Conservation (phyloP, 192 early-diverging fungal species). For the Rhizoclosmatium globosum region DNA sequence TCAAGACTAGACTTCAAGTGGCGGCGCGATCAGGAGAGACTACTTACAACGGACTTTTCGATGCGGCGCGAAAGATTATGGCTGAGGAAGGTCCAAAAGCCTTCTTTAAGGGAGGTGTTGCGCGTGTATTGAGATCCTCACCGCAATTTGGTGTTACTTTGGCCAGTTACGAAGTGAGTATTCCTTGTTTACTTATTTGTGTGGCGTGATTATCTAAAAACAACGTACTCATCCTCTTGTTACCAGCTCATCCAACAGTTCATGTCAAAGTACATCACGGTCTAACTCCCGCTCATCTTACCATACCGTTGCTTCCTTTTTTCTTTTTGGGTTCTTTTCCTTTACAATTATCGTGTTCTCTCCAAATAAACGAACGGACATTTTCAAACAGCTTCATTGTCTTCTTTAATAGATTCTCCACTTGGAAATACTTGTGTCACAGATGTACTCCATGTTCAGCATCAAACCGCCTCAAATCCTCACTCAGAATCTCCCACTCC, state of each 20-base stretch:
- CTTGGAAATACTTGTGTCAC: background rate
- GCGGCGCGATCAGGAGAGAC: slow-evolving; percentile 90
- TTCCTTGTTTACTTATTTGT: background rate
- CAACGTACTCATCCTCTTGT: background rate
- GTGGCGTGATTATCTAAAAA: too few relatives aligned
- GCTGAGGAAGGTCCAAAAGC: slow-evolving; percentile 91
- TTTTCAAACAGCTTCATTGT: too few relatives aligned
- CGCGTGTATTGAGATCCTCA: slow-evolving; percentile 91
- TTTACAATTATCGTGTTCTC: too few relatives aligned
- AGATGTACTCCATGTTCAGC: slow-evolving; percentile 21
- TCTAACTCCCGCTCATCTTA: too few relatives aligned
- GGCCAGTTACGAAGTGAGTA: slow-evolving; percentile 79
- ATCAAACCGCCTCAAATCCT: slow-evolving; percentile 35
- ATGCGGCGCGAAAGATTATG: slow-evolving; percentile 88
- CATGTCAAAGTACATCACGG: slow-evolving; percentile 30
- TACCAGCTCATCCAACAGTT: slow-evolving; percentile 32
- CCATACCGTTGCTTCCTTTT: too few relatives aligned
- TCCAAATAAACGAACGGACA: too few relatives aligned
- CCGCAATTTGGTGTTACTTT: slow-evolving; percentile 98
- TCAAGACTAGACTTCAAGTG: slow-evolving; percentile 97
- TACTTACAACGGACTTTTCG: slow-evolving; percentile 82
- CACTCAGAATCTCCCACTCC: slow-evolving; percentile 21
- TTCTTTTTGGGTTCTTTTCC: too few relatives aligned
- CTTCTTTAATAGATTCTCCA: too few relatives aligned
- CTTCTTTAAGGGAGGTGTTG: slow-evolving; percentile 96